These are phyloP conservation scores for Aspergillus cavernicola DNA, from an alignment of 495 filamentous ascomycete genomes.

Conservation along the genomic window DNA sequence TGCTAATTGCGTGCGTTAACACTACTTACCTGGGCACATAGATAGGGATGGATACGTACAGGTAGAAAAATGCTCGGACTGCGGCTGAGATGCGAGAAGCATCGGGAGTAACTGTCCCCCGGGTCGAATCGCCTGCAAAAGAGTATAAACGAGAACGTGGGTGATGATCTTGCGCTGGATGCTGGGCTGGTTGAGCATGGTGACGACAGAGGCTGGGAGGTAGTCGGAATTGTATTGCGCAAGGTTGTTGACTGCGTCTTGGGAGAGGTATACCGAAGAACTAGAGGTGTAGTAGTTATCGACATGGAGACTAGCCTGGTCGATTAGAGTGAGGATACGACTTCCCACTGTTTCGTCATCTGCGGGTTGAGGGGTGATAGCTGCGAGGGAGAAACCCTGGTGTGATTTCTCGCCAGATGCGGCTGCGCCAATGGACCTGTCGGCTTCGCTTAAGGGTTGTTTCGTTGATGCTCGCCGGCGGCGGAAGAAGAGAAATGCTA, in stretches of 20 bases:
- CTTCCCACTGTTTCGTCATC: slow-evolving; percentile 22
- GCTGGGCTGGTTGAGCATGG: slow-evolving; percentile 13
- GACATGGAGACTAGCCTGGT: slow-evolving; percentile 26
- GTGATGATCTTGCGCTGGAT: slow-evolving; percentile 19
- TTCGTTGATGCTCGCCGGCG: background rate
- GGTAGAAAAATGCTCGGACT: background rate
- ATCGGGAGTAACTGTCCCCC: slow-evolving; percentile 17
- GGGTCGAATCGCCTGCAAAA: slow-evolving; percentile 19
- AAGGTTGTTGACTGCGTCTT: slow-evolving; percentile 2
- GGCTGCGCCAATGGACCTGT: background rate
- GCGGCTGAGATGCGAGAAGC: slow-evolving; percentile 5
- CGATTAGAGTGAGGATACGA: slow-evolving; percentile 23
- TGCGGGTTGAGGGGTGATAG: slow-evolving; percentile 17
- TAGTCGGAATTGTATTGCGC: slow-evolving; percentile 18
- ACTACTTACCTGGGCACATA: background rate
- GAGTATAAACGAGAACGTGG: slow-evolving; percentile 15
- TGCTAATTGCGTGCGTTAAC: background rate
- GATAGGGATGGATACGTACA: background rate
- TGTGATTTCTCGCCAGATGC: background rate
- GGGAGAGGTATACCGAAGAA: background rate
- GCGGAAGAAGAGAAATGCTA: slow-evolving; percentile 24
- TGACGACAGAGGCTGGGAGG: slow-evolving; percentile 8
- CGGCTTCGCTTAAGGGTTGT: background rate
- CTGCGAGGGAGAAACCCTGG: background rate
- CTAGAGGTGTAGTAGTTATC: slow-evolving; percentile 27